Percentiles rank a stretch among this genome's conserved stretches.
phyloP scores from a whole-genome alignment of 2,329 filamentous ascomycete species.

The Diaporthe humulicola region DNA sequence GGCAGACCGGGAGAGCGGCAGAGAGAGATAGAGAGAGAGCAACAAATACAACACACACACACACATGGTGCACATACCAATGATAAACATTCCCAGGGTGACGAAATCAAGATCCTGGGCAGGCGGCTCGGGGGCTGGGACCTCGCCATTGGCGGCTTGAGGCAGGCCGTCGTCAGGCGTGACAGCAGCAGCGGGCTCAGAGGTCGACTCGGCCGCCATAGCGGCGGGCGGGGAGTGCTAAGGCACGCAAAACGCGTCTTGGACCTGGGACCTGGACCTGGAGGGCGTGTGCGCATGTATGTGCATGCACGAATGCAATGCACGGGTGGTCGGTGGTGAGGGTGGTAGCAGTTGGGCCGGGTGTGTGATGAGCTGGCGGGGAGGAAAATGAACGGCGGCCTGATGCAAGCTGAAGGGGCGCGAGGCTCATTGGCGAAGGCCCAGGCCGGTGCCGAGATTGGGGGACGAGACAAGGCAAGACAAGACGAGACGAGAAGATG shows the following conservation, averaged over 20 bases:
- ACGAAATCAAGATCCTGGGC: constrained; percentile 72
- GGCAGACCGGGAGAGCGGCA: background rate
- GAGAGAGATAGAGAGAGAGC: background rate
- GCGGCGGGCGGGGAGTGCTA: background rate
- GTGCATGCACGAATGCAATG: constrained; percentile 18
- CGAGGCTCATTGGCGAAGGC: constrained; percentile 22
- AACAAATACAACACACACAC: constrained; percentile 6
- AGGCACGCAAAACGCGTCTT: constrained; percentile 5
- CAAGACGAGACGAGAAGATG: background rate
- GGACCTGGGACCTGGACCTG: background rate
- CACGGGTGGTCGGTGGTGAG: background rate
- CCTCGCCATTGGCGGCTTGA: constrained; percentile 29
- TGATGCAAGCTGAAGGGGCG: constrained; percentile 45
- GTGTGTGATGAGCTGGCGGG: constrained; percentile 29
- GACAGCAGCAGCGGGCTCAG: background rate
- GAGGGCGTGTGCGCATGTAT: background rate
- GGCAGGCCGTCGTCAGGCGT: constrained; percentile 44
- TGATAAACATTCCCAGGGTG: constrained; percentile 81
- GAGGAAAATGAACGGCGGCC: constrained; percentile 44
- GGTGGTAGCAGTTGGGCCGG: background rate
- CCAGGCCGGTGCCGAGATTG: background rate
- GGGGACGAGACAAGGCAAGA: constrained; percentile 1
- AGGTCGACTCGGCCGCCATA: constrained; percentile 18
- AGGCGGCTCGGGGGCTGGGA: constrained; percentile 36
- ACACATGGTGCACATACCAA: constrained; percentile 61